A percentile compares a stretch with the other conserved stretches of the same genome.
Conservation (phyloP, 2,329 filamentous ascomycete genomes). For the Metarhizium sp. region DNA sequence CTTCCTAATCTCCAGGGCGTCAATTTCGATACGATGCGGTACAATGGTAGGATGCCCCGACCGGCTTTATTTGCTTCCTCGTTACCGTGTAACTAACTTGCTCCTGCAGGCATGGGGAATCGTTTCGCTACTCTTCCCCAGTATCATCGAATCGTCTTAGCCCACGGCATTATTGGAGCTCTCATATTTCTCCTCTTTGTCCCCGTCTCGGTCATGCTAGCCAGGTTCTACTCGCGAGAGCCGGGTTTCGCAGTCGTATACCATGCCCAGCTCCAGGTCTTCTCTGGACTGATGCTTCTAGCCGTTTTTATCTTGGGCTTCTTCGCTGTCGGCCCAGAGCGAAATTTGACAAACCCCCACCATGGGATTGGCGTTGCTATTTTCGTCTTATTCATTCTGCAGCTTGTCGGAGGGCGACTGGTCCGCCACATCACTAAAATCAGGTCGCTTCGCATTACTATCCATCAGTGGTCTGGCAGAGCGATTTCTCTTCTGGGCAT, state of each 20-base stretch:
- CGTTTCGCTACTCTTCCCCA: conserved; percentile 59
- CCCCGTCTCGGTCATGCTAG: conserved; percentile 63
- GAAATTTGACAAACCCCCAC: conserved; percentile 71
- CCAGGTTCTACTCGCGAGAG: conserved; percentile 58
- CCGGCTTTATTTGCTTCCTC: background rate
- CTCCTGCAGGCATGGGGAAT: conserved; percentile 64
- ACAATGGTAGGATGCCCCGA: conserved; percentile 55
- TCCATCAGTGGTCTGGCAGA: conserved; percentile 86
- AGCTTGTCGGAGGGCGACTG: conserved; percentile 59
- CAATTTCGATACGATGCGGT: conserved; percentile 74
- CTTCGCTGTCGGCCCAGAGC: conserved; percentile 64
- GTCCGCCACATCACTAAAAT: conserved; percentile 43
- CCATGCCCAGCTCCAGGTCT: conserved; percentile 66
- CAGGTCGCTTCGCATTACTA: conserved; percentile 44
- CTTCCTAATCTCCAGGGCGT: conserved; percentile 67
- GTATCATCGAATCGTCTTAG: conserved; percentile 62
- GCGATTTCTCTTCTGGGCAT: conserved; percentile 72
- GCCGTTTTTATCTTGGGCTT: conserved; percentile 67
- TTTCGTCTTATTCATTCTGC: conserved; percentile 62
- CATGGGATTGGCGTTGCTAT: conserved; percentile 77
- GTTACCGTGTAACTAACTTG: background rate
- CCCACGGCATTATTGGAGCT: conserved; percentile 62
- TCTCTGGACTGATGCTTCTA: conserved; percentile 58
- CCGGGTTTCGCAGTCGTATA: conserved; percentile 54
- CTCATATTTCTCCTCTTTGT: conserved; percentile 68